Conservation (phyloP, 1,284 basidiomycete genomes). For the Stygiomarasmius scandens region DNA sequence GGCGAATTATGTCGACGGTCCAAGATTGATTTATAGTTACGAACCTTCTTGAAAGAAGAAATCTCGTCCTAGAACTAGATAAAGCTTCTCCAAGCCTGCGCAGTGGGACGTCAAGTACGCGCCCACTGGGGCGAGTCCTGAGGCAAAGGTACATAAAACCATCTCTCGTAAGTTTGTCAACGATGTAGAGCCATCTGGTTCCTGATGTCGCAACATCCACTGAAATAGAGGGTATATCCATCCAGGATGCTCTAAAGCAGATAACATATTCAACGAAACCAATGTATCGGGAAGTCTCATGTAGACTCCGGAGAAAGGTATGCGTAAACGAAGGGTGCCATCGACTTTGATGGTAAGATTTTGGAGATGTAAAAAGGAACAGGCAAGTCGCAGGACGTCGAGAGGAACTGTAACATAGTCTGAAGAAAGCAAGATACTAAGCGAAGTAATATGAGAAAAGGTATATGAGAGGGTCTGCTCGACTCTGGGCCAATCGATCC, state of each 20-base stretch:
- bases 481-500: neutral
- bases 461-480: neutral
- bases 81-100: neutral
- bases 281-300: neutral
- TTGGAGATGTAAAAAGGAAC: neutral
- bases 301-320: neutral
- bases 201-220: neutral
- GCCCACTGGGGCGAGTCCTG: neutral
- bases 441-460: neutral
- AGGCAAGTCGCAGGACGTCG: neutral
- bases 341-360: neutral
- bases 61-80: neutral
- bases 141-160: neutral
- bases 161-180: neutral
- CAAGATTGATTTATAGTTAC: neutral
- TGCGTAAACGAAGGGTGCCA: neutral
- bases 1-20: neutral
- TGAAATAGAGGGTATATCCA: neutral
- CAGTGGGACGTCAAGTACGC: neutral
- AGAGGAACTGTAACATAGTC: neutral
- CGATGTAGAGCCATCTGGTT: neutral
- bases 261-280: neutral
- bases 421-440: neutral
- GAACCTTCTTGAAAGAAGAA: neutral
- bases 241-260: neutral